A percentile compares a stretch with the other conserved stretches of the same genome.
Evolutionary conservation across 108 stramenopile species (phyloP).

Genomic region (Nannochloropsis gaditana): DNA sequence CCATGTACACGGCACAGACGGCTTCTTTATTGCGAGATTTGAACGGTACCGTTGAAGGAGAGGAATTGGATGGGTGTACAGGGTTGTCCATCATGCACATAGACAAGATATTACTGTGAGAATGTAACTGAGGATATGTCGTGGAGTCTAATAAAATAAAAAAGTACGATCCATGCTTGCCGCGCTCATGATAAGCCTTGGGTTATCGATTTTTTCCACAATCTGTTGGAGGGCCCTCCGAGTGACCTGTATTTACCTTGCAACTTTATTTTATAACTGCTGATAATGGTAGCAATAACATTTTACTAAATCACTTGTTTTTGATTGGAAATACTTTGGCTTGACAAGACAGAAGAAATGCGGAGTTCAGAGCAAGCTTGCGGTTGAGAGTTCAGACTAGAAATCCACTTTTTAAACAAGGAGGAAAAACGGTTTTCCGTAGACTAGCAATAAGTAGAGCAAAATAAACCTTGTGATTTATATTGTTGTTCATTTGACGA

Average conservation of each 20-base stretch:
- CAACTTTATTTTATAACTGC: background rate
- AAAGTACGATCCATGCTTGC: background rate
- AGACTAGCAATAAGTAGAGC: too few relatives aligned
- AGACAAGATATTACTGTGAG: background rate
- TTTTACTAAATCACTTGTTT: background rate
- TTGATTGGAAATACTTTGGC: background rate
- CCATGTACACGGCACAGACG: background rate
- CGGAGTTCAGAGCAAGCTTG: too few relatives aligned
- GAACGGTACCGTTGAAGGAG: background rate
- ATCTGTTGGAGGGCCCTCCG: background rate
- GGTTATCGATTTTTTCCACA: background rate
- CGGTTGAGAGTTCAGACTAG: too few relatives aligned
- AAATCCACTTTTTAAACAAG: too few relatives aligned
- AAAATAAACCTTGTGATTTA: too few relatives aligned
- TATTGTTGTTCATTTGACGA: too few relatives aligned
- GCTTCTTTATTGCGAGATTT: background rate
- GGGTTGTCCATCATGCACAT: background rate
- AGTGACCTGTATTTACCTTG: background rate
- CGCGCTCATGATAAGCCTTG: background rate
- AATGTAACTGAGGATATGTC: background rate
- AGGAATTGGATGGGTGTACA: background rate
- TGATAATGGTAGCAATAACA: background rate
- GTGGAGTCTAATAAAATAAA: background rate
- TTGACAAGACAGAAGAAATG: too few relatives aligned
- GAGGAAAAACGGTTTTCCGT: too few relatives aligned